Base-by-base conservation (phyloP, 805 yeast genomes). In the Schizosaccharomyces lindneri region DNA sequence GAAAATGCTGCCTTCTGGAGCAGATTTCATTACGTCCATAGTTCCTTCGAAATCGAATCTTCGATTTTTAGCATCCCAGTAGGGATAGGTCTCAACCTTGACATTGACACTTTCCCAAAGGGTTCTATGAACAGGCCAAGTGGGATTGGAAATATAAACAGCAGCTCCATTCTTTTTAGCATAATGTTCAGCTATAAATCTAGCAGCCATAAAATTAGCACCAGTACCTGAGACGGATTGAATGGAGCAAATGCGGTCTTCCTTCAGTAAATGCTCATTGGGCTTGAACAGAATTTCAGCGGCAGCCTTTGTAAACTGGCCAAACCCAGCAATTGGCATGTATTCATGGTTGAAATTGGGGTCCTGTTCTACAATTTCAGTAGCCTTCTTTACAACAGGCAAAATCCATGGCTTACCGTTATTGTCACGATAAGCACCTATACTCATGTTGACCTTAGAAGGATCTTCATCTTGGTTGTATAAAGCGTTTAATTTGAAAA, bases 361-460 rank as follows among this genome's bases (percentile, higher is more conserved):
- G 61, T 84, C 83, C 13, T 81, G 79, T 57, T 81, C 79, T 63
- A 88, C 73, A 67, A 79, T 71, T 62, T 74, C 70, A 72, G 87
- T 95, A 57, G 94, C 95, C 62, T 62, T 59, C 67, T 76, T 75
- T 64, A 87, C 87, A 39, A 85, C 76, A 19, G 94, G 89, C 66
- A 89, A 77, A 63, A 90, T 84, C 80, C 86, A 87, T 59, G 97
- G 97, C 71, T 82, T 80, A 59, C 97, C 97, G 9, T 73, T 67
- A 70, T 84, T 81, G 71, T 88, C 95, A 71, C 97, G 80, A 76
- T 90, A 90, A n/a, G 97, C 90, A 61, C 97, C 94, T 24, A 84
- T 88, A 64, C 67, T 90, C 66, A 85, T 75, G 66, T 78, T 78
- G 66, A 78, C 72, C 69, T 80, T 74, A 59, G 69, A 67, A 39